Base-by-base conservation (phyloP, 2,329 filamentous ascomycete genomes). In the Clonostachys byssicola region DNA sequence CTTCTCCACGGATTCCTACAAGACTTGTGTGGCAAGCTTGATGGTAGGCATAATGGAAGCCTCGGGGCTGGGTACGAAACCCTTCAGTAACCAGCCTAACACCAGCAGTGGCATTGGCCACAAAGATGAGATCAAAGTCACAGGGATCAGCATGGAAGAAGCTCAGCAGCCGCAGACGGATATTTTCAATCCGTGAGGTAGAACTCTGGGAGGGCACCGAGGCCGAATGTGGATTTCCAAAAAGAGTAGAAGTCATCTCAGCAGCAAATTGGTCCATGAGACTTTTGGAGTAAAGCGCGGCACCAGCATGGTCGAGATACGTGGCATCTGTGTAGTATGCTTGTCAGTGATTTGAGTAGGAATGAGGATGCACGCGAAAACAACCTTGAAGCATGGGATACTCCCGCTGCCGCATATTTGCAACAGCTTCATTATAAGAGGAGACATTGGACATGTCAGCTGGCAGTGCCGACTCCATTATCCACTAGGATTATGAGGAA, bases 251-350 rank as follows among this genome's bases (percentile, higher is more conserved):
- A 23, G 85, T 85, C 77, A 96, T 86, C 50, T 94, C 88, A n/a
- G 70, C 65, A 9, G 89, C 82, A 66, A 95, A 96, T 20, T 71
- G 74, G 54, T 92, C 86, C 64, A 97, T 84, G 20, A 94, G 68
- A 33, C 88, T 91, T 63, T 87, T 92, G 40, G 90, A 75, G 60
- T 88, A 89, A 1, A 88, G 73, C 0, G 92, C 92, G n/a, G 89
- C 89, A n/a, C 91, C 92, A 0, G 91, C 91, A 85, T 97, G 92
- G 58, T 97, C 92, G 48, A 97, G 84, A 64, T 96, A 97, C 42
- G 85, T 75, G 10, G 81, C 82, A 45, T 79, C 89, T 92, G 47
- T 33, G 9, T 4, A 17, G 17, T 20, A n/a, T 9, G 30, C 13
- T 18, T 36, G 34, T 50, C 42, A 52, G 51, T 52, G 43, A 54